Percentiles rank a stretch among this genome's conserved stretches.
Evolutionary conservation across 1,284 basidiomycete species (phyloP).

Genomic region (Rhodotorula sp.): DNA sequence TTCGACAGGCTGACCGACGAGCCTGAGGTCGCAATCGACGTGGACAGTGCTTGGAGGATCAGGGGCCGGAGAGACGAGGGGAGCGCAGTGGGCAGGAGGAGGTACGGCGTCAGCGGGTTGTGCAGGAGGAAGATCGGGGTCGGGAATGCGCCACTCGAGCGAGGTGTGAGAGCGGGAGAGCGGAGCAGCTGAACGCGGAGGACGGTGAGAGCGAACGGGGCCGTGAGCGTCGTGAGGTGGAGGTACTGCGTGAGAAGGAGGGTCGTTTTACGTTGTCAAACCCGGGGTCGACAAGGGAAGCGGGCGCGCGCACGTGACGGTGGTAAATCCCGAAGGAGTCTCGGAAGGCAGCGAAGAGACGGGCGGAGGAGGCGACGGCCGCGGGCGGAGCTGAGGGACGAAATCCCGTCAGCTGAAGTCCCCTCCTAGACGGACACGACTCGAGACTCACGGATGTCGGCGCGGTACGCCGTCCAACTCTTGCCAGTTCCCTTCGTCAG

Average conservation of each 20-base stretch:
- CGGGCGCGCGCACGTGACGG: background rate
- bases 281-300: no score
- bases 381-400: background rate
- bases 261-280: no score
- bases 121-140: constrained; percentile 3
- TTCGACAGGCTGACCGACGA: background rate
- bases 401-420: background rate
- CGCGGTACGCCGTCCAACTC: constrained; percentile 5
- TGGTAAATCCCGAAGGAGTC: background rate
- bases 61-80: background rate
- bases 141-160: background rate
- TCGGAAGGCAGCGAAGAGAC: background rate
- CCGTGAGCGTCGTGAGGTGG: background rate
- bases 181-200: constrained; percentile 20
- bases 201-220: background rate
- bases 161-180: background rate
- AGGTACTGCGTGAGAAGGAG: constrained; percentile 11
- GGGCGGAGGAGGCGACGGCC: background rate
- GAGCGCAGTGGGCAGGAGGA: constrained; percentile 23
- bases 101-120: constrained; percentile 5
- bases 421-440: no score
- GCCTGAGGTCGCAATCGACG: background rate
- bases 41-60: background rate
- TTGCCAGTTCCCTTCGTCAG: background rate
- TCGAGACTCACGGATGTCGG: background rate